Percentiles rank a stretch among this genome's conserved stretches.
These are phyloP conservation scores for Fusarium ramigenum DNA, from an alignment of 2,329 filamentous ascomycete species.

Conservation along the genomic window DNA sequence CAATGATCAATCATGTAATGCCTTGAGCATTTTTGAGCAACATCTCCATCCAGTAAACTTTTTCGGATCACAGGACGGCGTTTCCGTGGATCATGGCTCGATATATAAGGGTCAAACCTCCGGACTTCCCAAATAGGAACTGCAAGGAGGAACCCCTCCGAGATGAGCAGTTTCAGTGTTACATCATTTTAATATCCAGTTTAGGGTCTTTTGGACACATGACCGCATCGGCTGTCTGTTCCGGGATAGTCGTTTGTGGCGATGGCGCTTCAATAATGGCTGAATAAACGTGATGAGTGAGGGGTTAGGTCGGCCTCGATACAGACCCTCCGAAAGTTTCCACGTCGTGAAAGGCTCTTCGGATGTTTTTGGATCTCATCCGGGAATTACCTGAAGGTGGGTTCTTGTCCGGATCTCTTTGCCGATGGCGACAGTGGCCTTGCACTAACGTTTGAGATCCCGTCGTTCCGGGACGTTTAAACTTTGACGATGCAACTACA, in stretches of 20 bases:
- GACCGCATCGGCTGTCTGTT: neutral
- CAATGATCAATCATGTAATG: neutral
- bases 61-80: slow-evolving; percentile 10
- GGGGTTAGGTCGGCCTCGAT: neutral
- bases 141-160: slow-evolving; percentile 27
- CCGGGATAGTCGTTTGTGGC: neutral
- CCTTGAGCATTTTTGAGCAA: neutral
- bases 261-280: neutral
- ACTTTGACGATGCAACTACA: neutral
- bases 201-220: neutral
- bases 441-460: slow-evolving; percentile 7
- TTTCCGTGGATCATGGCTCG: slow-evolving; percentile 13
- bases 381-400: neutral
- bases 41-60: neutral
- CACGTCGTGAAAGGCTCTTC: neutral
- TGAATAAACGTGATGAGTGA: neutral
- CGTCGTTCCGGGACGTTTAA: slow-evolving; percentile 19
- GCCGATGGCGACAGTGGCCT: neutral
- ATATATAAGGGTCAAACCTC: slow-evolving; percentile 1
- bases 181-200: neutral
- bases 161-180: slow-evolving; percentile 20
- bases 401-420: neutral
- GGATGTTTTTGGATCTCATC: neutral
- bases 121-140: slow-evolving; percentile 22
- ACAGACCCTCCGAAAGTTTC: slow-evolving; percentile 17